Conservation (phyloP, 163 green algal genomes). For the Scenedesmus sp. region DNA sequence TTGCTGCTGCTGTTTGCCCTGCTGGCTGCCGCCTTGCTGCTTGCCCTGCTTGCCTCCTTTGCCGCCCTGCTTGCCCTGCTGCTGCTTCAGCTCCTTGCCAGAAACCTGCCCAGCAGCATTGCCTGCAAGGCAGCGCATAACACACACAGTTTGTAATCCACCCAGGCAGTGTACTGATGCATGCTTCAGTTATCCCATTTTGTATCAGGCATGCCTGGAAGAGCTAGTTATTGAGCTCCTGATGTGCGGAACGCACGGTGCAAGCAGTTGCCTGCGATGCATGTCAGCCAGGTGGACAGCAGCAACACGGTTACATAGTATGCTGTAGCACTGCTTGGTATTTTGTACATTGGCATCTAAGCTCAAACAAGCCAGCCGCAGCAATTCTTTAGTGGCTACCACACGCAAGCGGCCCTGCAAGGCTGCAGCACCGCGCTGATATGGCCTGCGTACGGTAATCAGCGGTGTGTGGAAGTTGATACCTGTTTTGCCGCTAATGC, state of each 20-base stretch:
- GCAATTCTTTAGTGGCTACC: too few species aligned
- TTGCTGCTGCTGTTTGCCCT: constrained; percentile 4
- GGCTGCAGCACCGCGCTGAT: background rate
- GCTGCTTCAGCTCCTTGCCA: constrained; percentile 2
- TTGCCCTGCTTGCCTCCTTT: constrained; percentile 9
- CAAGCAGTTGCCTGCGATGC: too few species aligned
- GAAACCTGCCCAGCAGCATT: background rate
- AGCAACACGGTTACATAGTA: too few species aligned
- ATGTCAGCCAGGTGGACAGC: too few species aligned
- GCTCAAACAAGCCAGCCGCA: background rate
- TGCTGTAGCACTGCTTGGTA: too few species aligned
- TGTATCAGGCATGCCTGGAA: too few species aligned
- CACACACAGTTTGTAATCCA: background rate
- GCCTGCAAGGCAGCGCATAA: background rate
- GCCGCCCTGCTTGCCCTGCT: constrained; percentile 24
- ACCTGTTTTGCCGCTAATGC: constrained; percentile 11
- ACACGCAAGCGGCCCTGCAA: too few species aligned
- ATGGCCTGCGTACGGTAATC: background rate
- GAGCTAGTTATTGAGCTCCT: too few species aligned
- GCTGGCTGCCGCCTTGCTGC: background rate
- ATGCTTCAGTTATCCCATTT: too few species aligned
- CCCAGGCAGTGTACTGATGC: too few species aligned
- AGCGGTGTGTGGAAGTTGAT: background rate
- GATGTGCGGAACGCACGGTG: too few species aligned
- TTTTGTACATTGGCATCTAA: too few species aligned